phyloP scores from a whole-genome alignment of 805 yeast genomes.

The Candida ovalis region DNA sequence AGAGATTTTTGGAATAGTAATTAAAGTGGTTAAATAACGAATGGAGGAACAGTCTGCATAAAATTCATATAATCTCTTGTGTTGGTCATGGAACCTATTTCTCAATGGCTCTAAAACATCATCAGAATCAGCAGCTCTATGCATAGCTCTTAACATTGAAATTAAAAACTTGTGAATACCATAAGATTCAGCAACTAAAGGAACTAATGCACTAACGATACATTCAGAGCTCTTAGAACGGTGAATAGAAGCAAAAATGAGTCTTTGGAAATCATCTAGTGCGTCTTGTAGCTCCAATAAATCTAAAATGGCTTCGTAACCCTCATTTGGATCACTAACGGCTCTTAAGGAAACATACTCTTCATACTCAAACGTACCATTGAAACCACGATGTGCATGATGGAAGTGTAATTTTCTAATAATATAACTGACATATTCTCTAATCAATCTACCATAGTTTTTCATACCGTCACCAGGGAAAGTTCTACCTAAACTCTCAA shows the following conservation, averaged over 20 bases:
- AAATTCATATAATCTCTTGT: constrained; percentile 67
- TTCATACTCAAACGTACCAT: constrained; percentile 93
- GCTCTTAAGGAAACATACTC: constrained; percentile 86
- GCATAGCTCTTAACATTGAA: constrained; percentile 87
- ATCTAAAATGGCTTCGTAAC: constrained; percentile 84
- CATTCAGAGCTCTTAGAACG: constrained; percentile 64
- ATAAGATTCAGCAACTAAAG: constrained; percentile 84
- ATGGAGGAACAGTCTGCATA: constrained; percentile 88
- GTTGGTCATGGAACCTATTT: constrained; percentile 69
- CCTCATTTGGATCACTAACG: constrained; percentile 92
- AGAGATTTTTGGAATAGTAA: constrained; percentile 70
- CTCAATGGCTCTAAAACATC: constrained; percentile 75
- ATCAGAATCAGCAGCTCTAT: constrained; percentile 64
- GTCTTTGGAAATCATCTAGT: constrained; percentile 71
- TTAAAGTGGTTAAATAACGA: constrained; percentile 73
- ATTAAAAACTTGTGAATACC: constrained; percentile 88
- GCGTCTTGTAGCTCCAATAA: constrained; percentile 82
- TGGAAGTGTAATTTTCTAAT: constrained; percentile 79
- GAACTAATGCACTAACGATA: constrained; percentile 81
- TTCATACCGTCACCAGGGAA: constrained; percentile 39
- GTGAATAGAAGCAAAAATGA: constrained; percentile 64
- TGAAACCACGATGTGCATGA: constrained; percentile 79
- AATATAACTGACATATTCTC: constrained; percentile 69
- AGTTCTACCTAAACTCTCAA: constrained; percentile 64
- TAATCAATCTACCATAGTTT: constrained; percentile 68